Conservation (phyloP, 1,139 yeast species). For the Kodamaea sp. region DNA sequence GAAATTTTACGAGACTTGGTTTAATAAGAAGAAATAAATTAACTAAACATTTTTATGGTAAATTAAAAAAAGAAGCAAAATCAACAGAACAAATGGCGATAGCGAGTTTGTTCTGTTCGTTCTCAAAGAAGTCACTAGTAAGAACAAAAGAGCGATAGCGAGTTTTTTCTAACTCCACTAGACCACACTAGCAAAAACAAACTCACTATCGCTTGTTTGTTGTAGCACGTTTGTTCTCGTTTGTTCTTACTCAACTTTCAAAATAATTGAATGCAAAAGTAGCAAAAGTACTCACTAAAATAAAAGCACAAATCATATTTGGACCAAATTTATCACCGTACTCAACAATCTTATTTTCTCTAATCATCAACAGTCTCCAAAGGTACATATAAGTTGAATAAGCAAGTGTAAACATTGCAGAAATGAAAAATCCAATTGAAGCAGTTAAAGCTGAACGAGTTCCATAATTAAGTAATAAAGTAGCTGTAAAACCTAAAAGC, state of each 20-base stretch:
- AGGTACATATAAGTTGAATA: slow-evolving; percentile 77
- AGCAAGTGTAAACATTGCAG: slow-evolving; percentile 68
- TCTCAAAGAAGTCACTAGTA: too few relatives aligned
- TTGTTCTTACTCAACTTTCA: slow-evolving; percentile 18
- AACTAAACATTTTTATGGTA: too few relatives aligned
- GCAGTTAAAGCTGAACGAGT: slow-evolving; percentile 69
- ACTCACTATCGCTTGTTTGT: too few relatives aligned
- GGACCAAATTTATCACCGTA: slow-evolving; percentile 92
- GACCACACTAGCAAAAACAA: too few relatives aligned
- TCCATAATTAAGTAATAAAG: slow-evolving; percentile 68
- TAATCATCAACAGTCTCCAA: slow-evolving; percentile 78
- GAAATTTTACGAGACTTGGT: too few relatives aligned
- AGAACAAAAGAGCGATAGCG: too few relatives aligned
- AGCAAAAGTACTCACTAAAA: slow-evolving; percentile 68
- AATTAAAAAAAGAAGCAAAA: too few relatives aligned
- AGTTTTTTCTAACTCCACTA: too few relatives aligned
- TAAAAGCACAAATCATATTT: slow-evolving; percentile 68
- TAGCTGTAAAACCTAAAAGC: slow-evolving; percentile 70
- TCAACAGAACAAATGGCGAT: too few relatives aligned
- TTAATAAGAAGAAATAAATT: too few relatives aligned
- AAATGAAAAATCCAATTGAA: slow-evolving; percentile 81
- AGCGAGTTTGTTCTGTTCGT: too few relatives aligned
- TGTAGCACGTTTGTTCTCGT: too few relatives aligned
- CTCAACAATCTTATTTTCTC: slow-evolving; percentile 75
- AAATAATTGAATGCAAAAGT: slow-evolving; percentile 59